These are phyloP conservation scores for Tetrahymena elliotti DNA, from an alignment of 73 alveolate species.

Conservation along the genomic window DNA sequence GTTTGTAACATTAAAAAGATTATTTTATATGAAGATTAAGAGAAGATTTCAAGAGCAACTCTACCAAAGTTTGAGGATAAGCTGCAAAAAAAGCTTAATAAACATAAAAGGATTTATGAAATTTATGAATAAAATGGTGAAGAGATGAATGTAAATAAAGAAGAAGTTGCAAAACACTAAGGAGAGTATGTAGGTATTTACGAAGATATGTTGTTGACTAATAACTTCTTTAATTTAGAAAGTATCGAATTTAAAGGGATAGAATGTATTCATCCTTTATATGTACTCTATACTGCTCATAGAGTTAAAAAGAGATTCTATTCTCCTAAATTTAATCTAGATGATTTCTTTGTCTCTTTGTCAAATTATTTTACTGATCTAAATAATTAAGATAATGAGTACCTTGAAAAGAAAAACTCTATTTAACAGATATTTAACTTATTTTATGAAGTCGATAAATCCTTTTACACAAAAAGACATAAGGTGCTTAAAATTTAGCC, in stretches of 20 bases:
- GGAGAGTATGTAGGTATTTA: not conserved
- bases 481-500: not conserved
- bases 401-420: not conserved
- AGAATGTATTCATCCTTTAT: not conserved
- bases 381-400: not conserved
- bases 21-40: not conserved
- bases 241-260: not conserved
- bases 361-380: not conserved
- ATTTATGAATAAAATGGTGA: not conserved
- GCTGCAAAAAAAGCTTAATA: not conserved
- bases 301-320: not conserved
- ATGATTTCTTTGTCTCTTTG: not conserved
- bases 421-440: not conserved
- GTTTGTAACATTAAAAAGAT: not conserved
- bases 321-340: not conserved
- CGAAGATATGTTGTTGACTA: not conserved
- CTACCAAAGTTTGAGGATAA: not conserved
- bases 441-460: not conserved
- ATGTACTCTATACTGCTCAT: not conserved
- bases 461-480: not conserved
- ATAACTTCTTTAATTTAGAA: not conserved
- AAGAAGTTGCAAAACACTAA: not conserved
- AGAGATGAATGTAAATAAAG: not conserved
- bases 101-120: not conserved
- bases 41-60: not conserved